phyloP scores from a whole-genome alignment of 331 rosid species.

The Telfairia occidentalis region DNA sequence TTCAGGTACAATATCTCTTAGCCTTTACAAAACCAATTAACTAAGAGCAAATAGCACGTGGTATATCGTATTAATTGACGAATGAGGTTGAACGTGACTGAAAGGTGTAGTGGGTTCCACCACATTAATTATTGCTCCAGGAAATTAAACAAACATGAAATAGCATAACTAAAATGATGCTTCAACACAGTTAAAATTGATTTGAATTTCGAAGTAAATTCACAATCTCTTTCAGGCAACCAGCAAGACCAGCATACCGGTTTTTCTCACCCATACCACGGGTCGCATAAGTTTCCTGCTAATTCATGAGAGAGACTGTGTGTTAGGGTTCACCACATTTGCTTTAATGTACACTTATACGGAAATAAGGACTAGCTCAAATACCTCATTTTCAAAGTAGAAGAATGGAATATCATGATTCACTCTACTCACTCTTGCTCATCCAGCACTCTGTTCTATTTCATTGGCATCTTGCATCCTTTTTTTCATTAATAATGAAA shows the following conservation, averaged over 20 bases:
- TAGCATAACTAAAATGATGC: neutral
- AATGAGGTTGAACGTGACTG: neutral
- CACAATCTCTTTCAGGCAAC: neutral
- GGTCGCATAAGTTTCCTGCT: neutral
- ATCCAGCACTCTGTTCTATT: neutral
- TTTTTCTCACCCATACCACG: neutral
- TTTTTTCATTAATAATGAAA: neutral
- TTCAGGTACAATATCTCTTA: constrained; percentile 44
- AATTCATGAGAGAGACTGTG: neutral
- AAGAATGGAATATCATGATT: neutral
- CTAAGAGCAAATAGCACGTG: neutral
- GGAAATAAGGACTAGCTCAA: neutral
- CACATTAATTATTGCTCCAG: neutral
- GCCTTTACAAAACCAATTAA: neutral
- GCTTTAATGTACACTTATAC: neutral
- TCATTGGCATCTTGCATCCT: neutral
- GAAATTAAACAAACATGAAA: neutral
- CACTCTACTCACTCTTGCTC: neutral
- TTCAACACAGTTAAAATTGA: neutral
- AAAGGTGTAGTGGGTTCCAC: neutral
- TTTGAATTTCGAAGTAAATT: neutral
- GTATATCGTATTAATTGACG: neutral
- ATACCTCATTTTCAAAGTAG: neutral
- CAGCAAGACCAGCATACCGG: neutral
- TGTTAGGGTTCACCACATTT: neutral